Conservation (phyloP, 139 green algal genomes). For the Micractinium conductrix region DNA sequence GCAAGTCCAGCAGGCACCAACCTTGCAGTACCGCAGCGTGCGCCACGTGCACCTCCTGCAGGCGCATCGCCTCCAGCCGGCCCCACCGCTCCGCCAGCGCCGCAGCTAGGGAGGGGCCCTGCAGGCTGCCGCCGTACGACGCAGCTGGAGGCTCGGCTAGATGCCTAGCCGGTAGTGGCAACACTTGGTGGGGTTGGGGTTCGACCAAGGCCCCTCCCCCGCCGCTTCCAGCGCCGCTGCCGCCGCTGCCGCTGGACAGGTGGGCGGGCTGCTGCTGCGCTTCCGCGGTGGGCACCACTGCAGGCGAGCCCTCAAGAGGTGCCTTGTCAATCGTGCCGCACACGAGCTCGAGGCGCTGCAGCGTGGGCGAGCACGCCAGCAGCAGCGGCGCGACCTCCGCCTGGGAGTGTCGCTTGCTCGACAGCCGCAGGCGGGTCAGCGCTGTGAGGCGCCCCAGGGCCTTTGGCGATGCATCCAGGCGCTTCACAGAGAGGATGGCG, state of each 20-base stretch:
- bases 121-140: neutral
- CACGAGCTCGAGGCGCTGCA: constrained; percentile 12
- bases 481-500: too few species aligned
- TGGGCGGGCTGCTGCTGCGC: too few species aligned
- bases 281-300: too few species aligned
- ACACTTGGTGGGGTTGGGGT: too few species aligned
- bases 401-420: too few species aligned
- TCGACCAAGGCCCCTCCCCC: too few species aligned
- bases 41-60: neutral
- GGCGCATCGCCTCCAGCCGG: neutral
- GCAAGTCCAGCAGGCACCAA: neutral
- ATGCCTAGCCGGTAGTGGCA: too few species aligned
- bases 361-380: neutral
- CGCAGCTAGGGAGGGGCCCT: neutral
- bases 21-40: neutral
- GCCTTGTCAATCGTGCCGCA: too few species aligned
- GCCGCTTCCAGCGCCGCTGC: too few species aligned
- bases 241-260: too few species aligned
- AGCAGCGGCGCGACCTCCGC: neutral
- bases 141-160: neutral
- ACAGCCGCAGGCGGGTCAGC: neutral
- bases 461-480: neutral
- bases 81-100: neutral
- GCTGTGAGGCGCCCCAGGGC: too few species aligned
- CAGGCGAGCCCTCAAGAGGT: too few species aligned